Conservation (phyloP, 192 early-diverging fungal genomes). For the Umbelopsis isabellina region DNA sequence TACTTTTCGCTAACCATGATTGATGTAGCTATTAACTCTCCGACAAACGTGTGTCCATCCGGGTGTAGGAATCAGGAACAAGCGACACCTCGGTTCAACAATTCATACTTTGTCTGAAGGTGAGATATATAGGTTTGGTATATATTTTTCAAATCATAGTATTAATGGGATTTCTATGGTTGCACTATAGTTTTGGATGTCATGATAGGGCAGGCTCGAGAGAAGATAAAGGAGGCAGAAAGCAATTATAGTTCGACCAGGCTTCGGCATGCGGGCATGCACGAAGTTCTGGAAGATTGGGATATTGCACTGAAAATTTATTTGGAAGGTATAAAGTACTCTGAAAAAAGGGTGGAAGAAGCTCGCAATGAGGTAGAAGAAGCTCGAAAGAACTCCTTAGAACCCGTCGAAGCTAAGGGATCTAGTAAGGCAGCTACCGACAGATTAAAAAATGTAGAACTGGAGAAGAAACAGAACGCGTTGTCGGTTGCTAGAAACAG, state of each 20-base stretch:
- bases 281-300: slow-evolving; percentile 27
- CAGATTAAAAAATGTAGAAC: not conserved
- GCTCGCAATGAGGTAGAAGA: slow-evolving; percentile 31
- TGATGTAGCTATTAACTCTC: slow-evolving; percentile 54
- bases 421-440: slow-evolving; percentile 21
- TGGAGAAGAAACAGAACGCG: slow-evolving; percentile 6
- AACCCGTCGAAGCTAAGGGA: slow-evolving; percentile 18
- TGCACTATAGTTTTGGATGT: slow-evolving; percentile 11
- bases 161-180: not conserved
- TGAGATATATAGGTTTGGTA: not conserved
- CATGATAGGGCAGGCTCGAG: slow-evolving; percentile 18
- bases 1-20: slow-evolving; percentile 18
- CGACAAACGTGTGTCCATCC: slow-evolving; percentile 32
- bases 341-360: slow-evolving; percentile 9
- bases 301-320: slow-evolving; percentile 7
- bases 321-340: not conserved
- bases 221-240: slow-evolving; percentile 20
- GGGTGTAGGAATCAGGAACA: slow-evolving; percentile 5
- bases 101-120: slow-evolving; percentile 27
- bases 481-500: not conserved
- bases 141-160: not conserved
- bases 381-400: slow-evolving; percentile 3
- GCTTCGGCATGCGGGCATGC: slow-evolving; percentile 24
- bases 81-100: not conserved
- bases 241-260: not conserved